Evolutionary conservation across 179 eudicot species (phyloP).

Genomic region (Nepenthes alata): DNA sequence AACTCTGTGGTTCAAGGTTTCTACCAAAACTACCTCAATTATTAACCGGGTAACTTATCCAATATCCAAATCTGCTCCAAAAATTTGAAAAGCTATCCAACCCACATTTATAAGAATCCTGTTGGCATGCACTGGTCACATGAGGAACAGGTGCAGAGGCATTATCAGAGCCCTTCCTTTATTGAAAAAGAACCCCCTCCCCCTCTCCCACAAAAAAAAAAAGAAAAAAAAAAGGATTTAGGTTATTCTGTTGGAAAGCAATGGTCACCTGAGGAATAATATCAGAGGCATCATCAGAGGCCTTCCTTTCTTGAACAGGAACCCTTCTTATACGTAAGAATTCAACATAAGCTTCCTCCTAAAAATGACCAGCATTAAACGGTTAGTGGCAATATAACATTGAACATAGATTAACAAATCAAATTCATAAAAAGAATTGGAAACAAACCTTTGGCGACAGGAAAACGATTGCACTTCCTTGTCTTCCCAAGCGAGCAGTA

Average conservation of each 20-base stretch:
- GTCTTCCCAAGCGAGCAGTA: slow-evolving; percentile 86
- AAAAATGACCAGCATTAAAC: not conserved
- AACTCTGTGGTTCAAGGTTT: no score
- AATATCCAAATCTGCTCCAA: no score
- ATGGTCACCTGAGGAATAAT: slow-evolving; percentile 49
- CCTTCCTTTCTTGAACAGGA: slow-evolving; percentile 53
- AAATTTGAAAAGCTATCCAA: no score
- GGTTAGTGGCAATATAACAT: not conserved
- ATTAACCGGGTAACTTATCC: no score
- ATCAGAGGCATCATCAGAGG: slow-evolving; percentile 45
- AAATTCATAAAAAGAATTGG: not conserved
- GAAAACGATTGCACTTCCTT: slow-evolving; percentile 69
- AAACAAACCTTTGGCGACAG: slow-evolving; percentile 63
- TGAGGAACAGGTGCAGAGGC: slow-evolving; percentile 51
- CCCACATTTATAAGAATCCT: no score
- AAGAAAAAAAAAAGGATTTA: no score
- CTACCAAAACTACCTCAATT: no score
- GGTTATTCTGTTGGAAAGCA: not conserved
- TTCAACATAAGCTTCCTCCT: slow-evolving; percentile 87
- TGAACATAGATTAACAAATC: not conserved
- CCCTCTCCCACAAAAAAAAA: no score
- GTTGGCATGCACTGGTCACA: slow-evolving; percentile 23
- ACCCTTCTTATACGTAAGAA: slow-evolving; percentile 53
- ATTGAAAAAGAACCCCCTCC: slow-evolving; percentile 41
- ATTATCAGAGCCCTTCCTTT: slow-evolving; percentile 39